phyloP scores from a whole-genome alignment of 306 rosid species.

The Ormosia emarginata region DNA sequence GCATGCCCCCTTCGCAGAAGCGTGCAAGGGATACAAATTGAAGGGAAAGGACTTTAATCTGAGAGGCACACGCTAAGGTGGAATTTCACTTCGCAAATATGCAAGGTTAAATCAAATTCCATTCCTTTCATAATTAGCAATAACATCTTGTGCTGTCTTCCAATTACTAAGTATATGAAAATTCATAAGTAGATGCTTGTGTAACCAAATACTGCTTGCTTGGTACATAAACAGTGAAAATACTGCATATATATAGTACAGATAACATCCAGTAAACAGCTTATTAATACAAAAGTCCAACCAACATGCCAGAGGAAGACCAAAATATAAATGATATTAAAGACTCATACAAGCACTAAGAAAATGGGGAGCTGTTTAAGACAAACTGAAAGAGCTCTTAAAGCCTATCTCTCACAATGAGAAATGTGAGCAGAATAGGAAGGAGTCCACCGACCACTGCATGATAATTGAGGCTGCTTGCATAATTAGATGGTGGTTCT shows the following conservation, averaged over 20 bases:
- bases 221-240: background rate
- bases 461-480: slow-evolving; percentile 23
- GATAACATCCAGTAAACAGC: background rate
- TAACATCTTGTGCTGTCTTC: background rate
- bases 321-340: background rate
- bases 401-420: slow-evolving; percentile 17
- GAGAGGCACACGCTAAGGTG: too few relatives aligned
- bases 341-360: background rate
- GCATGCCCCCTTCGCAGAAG: too few relatives aligned
- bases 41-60: too few relatives aligned
- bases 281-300: background rate
- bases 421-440: slow-evolving; percentile 25
- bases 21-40: too few relatives aligned
- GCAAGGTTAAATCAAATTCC: background rate
- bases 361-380: background rate
- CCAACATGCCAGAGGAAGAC: background rate
- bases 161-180: background rate
- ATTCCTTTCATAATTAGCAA: background rate
- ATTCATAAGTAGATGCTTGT: background rate
- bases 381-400: background rate
- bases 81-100: background rate
- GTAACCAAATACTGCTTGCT: background rate
- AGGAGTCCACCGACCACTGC: slow-evolving; percentile 29
- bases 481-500: slow-evolving; percentile 12
- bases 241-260: background rate